A percentile compares a stretch with the other conserved stretches of the same genome.
These are phyloP conservation scores for Lophiotrema nucula DNA, from an alignment of 495 filamentous ascomycete genomes.

Conservation along the genomic window DNA sequence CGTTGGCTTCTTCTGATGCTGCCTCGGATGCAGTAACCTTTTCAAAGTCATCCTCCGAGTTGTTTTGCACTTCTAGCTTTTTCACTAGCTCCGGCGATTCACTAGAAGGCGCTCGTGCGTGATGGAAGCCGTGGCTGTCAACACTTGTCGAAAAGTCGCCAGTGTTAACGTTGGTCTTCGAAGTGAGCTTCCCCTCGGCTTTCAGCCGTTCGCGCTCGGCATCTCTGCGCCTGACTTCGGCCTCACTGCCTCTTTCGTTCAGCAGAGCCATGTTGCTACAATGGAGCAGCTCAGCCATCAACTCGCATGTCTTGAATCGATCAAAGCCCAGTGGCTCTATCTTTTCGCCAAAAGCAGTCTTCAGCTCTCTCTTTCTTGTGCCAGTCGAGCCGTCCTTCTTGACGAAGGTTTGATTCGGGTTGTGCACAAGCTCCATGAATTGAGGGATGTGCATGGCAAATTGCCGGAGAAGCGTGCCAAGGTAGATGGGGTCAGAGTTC, in stretches of 20 bases:
- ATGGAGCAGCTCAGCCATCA: conserved; percentile 97
- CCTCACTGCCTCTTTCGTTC: conserved; percentile 89
- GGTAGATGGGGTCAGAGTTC: conserved; percentile 93
- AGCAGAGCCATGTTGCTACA: conserved; percentile 98
- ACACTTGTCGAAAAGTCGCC: conserved; percentile 48
- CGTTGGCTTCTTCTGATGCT: conserved; percentile 60
- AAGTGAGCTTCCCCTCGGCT: conserved; percentile 61
- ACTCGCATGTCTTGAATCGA: conserved; percentile 96
- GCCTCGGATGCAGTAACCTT: conserved; percentile 74
- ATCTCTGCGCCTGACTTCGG: conserved; percentile 78
- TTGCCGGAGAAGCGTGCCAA: conserved; percentile 84
- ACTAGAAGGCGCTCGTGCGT: conserved; percentile 44
- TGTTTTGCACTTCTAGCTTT: conserved; percentile 68
- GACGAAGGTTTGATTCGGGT: conserved; percentile 59
- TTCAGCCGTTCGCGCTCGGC: conserved; percentile 75
- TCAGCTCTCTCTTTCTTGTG: conserved; percentile 64
- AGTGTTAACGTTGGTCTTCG: conserved; percentile 41
- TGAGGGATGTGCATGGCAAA: conserved; percentile 92
- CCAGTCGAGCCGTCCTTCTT: conserved; percentile 59
- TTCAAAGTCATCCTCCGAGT: conserved; percentile 88
- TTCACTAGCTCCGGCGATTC: conserved; percentile 49
- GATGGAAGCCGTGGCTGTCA: conserved; percentile 47
- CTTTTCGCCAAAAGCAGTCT: conserved; percentile 80
- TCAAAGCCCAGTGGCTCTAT: conserved; percentile 98
- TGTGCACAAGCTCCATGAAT: conserved; percentile 86